Conservation (phyloP, 805 yeast species). For the Candida pseudoglaebosa region DNA sequence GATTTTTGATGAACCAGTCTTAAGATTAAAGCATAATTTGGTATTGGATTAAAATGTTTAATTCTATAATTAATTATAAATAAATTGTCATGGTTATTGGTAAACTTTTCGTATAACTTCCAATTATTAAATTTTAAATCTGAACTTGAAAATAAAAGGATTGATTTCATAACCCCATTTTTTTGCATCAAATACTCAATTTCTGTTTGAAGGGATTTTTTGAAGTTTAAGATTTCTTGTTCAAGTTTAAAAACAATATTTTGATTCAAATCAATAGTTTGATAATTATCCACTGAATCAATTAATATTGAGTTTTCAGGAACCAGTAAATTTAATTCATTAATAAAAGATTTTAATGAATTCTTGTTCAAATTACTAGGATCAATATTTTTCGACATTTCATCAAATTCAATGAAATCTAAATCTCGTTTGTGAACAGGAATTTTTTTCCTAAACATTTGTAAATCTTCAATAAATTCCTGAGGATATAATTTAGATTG, state of each 20-base stretch:
- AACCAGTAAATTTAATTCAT: constrained; percentile 16
- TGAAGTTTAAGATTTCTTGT: constrained; percentile 26
- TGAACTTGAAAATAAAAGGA: constrained; percentile 20
- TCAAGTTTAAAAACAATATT: constrained; percentile 17
- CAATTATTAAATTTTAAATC: constrained; percentile 29
- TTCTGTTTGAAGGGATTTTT: constrained; percentile 26
- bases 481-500: constrained; percentile 26
- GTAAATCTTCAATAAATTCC: constrained; percentile 37
- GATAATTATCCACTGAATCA: constrained; percentile 27
- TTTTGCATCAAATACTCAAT: constrained; percentile 23
- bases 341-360: constrained; percentile 7
- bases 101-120: constrained; percentile 23
- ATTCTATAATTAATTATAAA: constrained; percentile 22
- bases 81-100: constrained; percentile 6
- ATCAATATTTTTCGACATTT: constrained; percentile 15
- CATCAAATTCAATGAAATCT: constrained; percentile 26
- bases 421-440: constrained; percentile 34
- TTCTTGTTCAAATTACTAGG: constrained; percentile 11
- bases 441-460: constrained; percentile 24
- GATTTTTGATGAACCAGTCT: constrained; percentile 19
- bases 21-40: constrained; percentile 28
- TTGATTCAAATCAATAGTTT: constrained; percentile 15
- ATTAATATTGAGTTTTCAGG: constrained; percentile 25
- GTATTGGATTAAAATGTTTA: constrained; percentile 31
- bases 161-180: constrained; percentile 14